Evolutionary conservation across 306 rosid genomes (phyloP).

Genomic region (Rosa chinensis): DNA sequence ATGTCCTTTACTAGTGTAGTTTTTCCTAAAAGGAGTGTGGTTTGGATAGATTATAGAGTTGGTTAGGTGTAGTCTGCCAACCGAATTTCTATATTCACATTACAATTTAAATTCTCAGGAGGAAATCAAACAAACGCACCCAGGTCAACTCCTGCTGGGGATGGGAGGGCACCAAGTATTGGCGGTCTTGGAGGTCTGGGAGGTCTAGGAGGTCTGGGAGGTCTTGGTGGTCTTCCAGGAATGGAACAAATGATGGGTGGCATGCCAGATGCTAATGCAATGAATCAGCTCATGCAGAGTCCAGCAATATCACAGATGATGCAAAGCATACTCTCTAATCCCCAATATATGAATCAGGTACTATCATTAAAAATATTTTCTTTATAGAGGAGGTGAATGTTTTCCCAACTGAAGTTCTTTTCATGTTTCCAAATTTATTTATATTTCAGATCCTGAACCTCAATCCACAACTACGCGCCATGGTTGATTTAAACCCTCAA

Average conservation of each 20-base stretch:
- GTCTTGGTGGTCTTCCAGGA: constrained; percentile 49
- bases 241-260: constrained; percentile 42
- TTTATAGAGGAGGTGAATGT: neutral
- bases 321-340: constrained; percentile 64
- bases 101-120: constrained; percentile 30
- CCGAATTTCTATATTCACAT: neutral
- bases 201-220: constrained; percentile 50
- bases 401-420: neutral
- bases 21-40: neutral
- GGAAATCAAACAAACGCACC: constrained; percentile 48
- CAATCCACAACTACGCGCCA: constrained; percentile 52
- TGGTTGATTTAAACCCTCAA: constrained; percentile 59
- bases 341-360: constrained; percentile 64
- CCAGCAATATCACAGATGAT: constrained; percentile 63
- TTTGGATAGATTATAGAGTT: neutral
- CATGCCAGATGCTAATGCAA: constrained; percentile 37
- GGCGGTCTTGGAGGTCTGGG: constrained; percentile 43
- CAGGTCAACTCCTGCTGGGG: constrained; percentile 36
- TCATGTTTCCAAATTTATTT: neutral
- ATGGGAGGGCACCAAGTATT: constrained; percentile 38
- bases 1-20: neutral
- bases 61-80: neutral
- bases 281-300: constrained; percentile 58
- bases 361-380: neutral
- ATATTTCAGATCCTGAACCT: constrained; percentile 41